Evolutionary conservation across 495 filamentous ascomycete species (phyloP).

Genomic region (Rostrohypoxylon terebratum): DNA sequence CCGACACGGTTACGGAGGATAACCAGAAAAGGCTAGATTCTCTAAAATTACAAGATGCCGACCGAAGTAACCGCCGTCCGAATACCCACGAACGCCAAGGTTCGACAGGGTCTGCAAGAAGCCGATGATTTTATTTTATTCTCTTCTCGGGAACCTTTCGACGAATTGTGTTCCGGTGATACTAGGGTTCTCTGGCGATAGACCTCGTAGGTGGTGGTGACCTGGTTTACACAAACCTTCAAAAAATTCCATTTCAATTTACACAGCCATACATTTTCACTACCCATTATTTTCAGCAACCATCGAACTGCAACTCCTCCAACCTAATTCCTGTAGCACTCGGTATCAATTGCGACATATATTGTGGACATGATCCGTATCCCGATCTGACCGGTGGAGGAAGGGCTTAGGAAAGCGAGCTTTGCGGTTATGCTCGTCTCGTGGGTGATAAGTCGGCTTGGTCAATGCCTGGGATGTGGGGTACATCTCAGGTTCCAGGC

Average conservation of each 20-base stretch:
- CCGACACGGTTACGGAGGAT: slow-evolving; percentile 81
- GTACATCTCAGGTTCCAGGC: slow-evolving; percentile 6
- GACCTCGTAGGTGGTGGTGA: slow-evolving; percentile 38
- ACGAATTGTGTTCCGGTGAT: slow-evolving; percentile 20
- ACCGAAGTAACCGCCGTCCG: slow-evolving; percentile 59
- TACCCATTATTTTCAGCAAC: slow-evolving; percentile 27
- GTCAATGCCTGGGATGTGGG: slow-evolving; percentile 12
- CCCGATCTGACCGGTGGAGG: slow-evolving; percentile 11
- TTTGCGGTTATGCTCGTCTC: slow-evolving; percentile 4
- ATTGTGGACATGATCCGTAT: background rate
- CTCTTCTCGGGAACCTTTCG: slow-evolving; percentile 18
- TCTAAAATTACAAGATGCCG: slow-evolving; percentile 80
- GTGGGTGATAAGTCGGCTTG: slow-evolving; percentile 2
- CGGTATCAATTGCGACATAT: slow-evolving; percentile 15
- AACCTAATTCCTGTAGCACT: slow-evolving; percentile 9
- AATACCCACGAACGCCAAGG: slow-evolving; percentile 61
- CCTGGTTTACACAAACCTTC: slow-evolving; percentile 48
- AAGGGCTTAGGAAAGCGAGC: slow-evolving; percentile 3
- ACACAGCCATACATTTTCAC: slow-evolving; percentile 41
- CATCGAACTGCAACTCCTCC: slow-evolving; percentile 5
- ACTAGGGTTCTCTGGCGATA: slow-evolving; percentile 39
- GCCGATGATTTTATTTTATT: slow-evolving; percentile 51
- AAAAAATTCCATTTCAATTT: slow-evolving; percentile 48
- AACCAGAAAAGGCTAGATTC: slow-evolving; percentile 86
- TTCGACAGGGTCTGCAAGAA: slow-evolving; percentile 62